Evolutionary conservation across 768 basidiomycete genomes (phyloP), one percentile per base, ranked within the genome.

Genomic region (Cubamyces sp.): DNA sequence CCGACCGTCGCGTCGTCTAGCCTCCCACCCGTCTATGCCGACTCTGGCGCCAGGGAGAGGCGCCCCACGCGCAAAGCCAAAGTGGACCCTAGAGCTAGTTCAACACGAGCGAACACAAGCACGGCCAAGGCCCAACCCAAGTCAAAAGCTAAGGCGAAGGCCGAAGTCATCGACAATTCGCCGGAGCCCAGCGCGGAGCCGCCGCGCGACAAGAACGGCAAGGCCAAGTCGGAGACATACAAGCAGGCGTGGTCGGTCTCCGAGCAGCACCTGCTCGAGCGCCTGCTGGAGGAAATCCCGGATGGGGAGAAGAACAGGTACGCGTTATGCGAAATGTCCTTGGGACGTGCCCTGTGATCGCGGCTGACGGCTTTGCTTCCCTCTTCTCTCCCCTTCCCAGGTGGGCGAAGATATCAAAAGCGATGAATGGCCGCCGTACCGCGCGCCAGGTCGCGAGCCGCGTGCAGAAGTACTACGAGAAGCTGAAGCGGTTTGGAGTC

Each of bases 381-480:
- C 9, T 40, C 16, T 50, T n/a, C n/a, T n/a, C n/a, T n/a, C n/a
- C n/a, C n/a, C 42, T 28, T 58, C 25, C 5, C 68, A 92, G 91
- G 54, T 93, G 88, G 88, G 79, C 85, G 57, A 90, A 91, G 73
- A 93, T 93, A 54, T 93, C 91, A 15, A 77, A 81, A 55, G 92
- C 89, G 39, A 94, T 94, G 92, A 79, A 84, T 50, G 91, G 91
- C 0, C 78, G 78, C 46, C 76, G 91, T 60, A 92, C 92, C 3
- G 86, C 91, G 4, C 76, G 91, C 62, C 92, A 94, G 76, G 92
- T 94, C n/a, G 91, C 91, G 40, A 92, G 90, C 76, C 83, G 91
- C 18, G 91, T 94, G 56, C 92, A 94, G 68, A 94, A 94, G 74
- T 93, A 92, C 74, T 88, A 91, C 72, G 89, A 89, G 71, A 93